Conservation (phyloP, 768 basidiomycete species). For the Pleurotus eryngii region DNA sequence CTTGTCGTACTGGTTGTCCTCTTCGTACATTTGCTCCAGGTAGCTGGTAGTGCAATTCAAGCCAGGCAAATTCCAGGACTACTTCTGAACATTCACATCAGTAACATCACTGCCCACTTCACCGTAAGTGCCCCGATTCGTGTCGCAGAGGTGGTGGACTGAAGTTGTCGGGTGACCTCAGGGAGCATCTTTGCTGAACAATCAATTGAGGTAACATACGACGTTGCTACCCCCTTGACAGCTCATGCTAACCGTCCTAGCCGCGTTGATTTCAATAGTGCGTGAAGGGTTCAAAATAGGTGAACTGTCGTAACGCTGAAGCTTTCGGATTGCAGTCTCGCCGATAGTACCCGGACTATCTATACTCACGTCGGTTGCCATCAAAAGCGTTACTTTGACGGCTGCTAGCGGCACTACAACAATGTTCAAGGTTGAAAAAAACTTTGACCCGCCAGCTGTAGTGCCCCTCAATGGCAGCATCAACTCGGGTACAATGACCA, state of each 20-base stretch:
- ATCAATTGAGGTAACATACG: not conserved
- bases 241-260: not conserved
- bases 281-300: not conserved
- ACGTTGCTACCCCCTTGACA: not conserved
- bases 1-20: not conserved
- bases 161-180: not conserved
- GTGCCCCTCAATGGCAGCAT: not conserved
- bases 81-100: not conserved
- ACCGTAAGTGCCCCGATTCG: not conserved
- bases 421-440: not conserved
- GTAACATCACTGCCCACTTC: constrained; percentile 1
- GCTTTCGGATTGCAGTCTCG: not conserved
- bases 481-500: not conserved
- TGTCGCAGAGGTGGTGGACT: not conserved
- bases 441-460: not conserved
- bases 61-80: not conserved
- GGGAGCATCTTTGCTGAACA: constrained; percentile 1
- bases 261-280: not conserved
- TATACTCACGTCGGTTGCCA: not conserved
- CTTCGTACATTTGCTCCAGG: not conserved
- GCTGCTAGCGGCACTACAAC: not conserved
- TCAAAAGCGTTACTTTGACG: not conserved
- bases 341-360: not conserved
- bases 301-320: not conserved
- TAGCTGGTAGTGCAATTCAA: not conserved